Base-by-base conservation (phyloP, 2,329 filamentous ascomycete genomes). In the Phialophora verrucosa region DNA sequence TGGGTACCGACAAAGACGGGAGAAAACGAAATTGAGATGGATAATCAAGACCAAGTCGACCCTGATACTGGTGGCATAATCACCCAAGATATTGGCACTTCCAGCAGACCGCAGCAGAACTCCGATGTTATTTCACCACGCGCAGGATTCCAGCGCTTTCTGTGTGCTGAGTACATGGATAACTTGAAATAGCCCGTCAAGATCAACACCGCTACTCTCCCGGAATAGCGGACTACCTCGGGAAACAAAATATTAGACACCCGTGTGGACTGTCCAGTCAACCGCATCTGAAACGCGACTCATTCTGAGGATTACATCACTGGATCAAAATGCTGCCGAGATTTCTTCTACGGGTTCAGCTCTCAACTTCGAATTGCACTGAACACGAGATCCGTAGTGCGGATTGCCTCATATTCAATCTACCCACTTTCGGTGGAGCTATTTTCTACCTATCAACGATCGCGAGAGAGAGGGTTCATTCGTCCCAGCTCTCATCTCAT, bases 101-200 rank as follows among this genome's bases (percentile, higher is more conserved):
- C 49, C 49, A 20, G 38, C 17, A 8, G 17, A 44, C 17, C 3
- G 5, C 38, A 44, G 17, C 49, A 42, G 2, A 38, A 17, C 23
- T 20, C 11, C 14, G 31, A 61, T 23, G 20, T 44, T 25, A 11
- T 27, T 29, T 17, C 49, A 27, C 25, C 32, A 29, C 32, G 59
- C 20, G 25, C 51, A 2, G 68, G 68, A 50, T 64, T 70, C 50
- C 61, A 64, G 17, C 53, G 60, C 20, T 68, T 61, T 65, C 58
- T 70, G 20, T 68, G 65, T 42, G 68, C 65, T 2, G 68, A 70
- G 32, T 66, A 70, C 38, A 31, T 66, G 53, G 65, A 67, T 57
- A 68, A 50, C 38, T 32, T 65, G 44, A 63, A 32, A 8, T 67
- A 59, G 44, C n/a, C 35, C 35, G 55, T 35, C 27, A 29, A 12